A percentile compares a stretch with the other conserved stretches of the same genome.
Conservation (phyloP, 257 asterid species). For the Nicotiana knightiana region DNA sequence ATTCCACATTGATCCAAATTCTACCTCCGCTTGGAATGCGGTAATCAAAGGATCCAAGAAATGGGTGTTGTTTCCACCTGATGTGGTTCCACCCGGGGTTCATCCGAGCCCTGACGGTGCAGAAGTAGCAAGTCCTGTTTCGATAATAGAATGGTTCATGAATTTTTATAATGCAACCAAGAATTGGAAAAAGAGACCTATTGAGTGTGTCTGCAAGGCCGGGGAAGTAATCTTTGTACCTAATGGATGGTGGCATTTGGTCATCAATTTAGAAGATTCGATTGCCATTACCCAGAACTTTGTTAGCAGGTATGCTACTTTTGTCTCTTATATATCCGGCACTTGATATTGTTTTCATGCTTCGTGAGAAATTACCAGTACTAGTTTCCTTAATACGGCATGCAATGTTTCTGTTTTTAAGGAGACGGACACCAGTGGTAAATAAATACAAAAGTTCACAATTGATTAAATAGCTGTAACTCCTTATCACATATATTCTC, state of each 20-base stretch:
- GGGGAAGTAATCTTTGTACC: constrained; percentile 96
- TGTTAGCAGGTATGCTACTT: constrained; percentile 71
- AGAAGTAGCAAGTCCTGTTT: constrained; percentile 96
- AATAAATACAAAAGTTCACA: neutral
- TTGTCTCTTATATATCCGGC: constrained; percentile 1
- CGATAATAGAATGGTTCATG: constrained; percentile 97
- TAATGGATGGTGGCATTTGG: constrained; percentile 99
- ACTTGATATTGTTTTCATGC: neutral
- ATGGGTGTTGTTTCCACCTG: constrained; percentile 95
- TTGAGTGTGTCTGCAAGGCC: constrained; percentile 88
- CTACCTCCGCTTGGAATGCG: constrained; percentile 99
- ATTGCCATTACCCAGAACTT: constrained; percentile 94
- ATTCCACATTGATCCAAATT: constrained; percentile 94
- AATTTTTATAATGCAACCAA: constrained; percentile 71
- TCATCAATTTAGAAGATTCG: constrained; percentile 84
- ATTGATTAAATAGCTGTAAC: neutral
- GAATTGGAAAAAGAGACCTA: constrained; percentile 61
- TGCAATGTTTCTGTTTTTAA: neutral
- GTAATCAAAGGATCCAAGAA: constrained; percentile 88
- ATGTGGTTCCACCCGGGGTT: constrained; percentile 97
- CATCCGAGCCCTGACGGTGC: constrained; percentile 95
- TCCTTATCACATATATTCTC: neutral
- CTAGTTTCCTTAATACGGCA: neutral
- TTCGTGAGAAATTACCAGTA: neutral
- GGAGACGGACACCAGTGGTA: neutral